Base-by-base conservation (phyloP, 768 basidiomycete genomes). In the Termitomyces sp. region DNA sequence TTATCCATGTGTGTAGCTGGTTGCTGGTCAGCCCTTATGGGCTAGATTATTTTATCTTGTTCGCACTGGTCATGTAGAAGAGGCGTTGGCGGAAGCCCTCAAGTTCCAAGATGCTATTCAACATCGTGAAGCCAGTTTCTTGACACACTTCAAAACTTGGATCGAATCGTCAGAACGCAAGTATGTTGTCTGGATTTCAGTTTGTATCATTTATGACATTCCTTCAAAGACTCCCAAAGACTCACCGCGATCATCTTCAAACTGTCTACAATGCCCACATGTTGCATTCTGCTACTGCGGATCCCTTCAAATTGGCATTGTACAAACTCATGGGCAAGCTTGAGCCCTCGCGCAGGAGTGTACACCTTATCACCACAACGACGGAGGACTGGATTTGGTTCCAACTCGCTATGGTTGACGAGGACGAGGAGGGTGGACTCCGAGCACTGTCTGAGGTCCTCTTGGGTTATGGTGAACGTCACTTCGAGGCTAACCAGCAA, bases 311-410 rank as follows among this genome's bases (percentile, higher is more conserved):
- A 68, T 84, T 95, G 53, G 95, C 94, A 0, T 70, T 99, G 33
- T 98, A 97, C 78, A 98, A 97, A 70, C 76, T 99, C 37, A 89
- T 98, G 78, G 96, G 94, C 44, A 90, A 90, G 64, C 81, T 96
- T 52, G 97, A 99, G 63, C 84, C 93, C 1, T 71, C 81, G 5
- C 78, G 90, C 55, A 80, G 94, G 48, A 88, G 83, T 63, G 86
- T 95, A 2, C 81, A 85, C 5, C 83, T 86, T 41, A 93, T 98
- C 5, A 98, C 94, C 0, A 81, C 82, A 10, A 95, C 94, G 1
- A 94, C 92, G 2, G 97, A 98, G 68, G 97, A 99, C 70, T 99
- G 96, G 96, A 76, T 98, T 37, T 99, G 96, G 96, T 87, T 95
- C 76, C 95, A 99, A 73, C 79, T 98, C 14, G 80, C 87, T 1